Evolutionary conservation across 78 protist genomes (phyloP).

Genomic region (Dictyostelium citrinum): DNA sequence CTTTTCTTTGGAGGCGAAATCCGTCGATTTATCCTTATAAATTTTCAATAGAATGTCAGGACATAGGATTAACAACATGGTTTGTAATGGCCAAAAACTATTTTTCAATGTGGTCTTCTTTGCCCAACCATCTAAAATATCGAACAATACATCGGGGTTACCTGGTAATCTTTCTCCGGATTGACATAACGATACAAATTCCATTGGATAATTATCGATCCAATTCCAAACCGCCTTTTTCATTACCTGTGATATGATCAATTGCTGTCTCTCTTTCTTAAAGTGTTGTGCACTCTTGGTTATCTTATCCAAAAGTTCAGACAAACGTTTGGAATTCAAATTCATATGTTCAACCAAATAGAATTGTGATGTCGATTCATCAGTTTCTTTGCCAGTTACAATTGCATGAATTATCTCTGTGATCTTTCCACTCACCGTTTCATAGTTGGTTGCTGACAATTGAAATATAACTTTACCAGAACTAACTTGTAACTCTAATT

Average conservation of each 20-base stretch:
- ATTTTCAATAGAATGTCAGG: slow-evolving; percentile 70
- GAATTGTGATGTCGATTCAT: slow-evolving; percentile 33
- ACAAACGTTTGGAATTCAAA: slow-evolving; percentile 47
- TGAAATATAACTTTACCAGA: slow-evolving; percentile 72
- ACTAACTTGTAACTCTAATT: slow-evolving; percentile 6
- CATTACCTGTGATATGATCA: slow-evolving; percentile 39
- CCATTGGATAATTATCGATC: slow-evolving; percentile 78
- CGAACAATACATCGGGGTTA: slow-evolving; percentile 67
- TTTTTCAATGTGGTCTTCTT: slow-evolving; percentile 65
- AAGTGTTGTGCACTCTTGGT: slow-evolving; percentile 18
- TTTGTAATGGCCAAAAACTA: slow-evolving; percentile 78
- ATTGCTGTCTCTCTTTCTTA: slow-evolving; percentile 60
- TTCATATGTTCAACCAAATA: slow-evolving; percentile 56
- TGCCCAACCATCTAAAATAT: slow-evolving; percentile 50
- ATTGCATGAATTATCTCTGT: slow-evolving; percentile 27
- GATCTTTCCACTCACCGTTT: slow-evolving; percentile 53
- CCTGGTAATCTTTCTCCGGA: slow-evolving; percentile 56
- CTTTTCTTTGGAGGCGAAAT: slow-evolving; percentile 6
- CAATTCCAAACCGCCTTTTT: slow-evolving; percentile 79
- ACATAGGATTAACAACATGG: slow-evolving; percentile 78
- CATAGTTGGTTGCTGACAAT: slow-evolving; percentile 73
- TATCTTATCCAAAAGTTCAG: slow-evolving; percentile 49
- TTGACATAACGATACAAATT: slow-evolving; percentile 71
- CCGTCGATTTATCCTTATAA: slow-evolving; percentile 25
- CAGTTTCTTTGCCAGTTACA: slow-evolving; percentile 16